Evolutionary conservation across 495 filamentous ascomycete species (phyloP).

Genomic region (Wilcoxina mikolae): DNA sequence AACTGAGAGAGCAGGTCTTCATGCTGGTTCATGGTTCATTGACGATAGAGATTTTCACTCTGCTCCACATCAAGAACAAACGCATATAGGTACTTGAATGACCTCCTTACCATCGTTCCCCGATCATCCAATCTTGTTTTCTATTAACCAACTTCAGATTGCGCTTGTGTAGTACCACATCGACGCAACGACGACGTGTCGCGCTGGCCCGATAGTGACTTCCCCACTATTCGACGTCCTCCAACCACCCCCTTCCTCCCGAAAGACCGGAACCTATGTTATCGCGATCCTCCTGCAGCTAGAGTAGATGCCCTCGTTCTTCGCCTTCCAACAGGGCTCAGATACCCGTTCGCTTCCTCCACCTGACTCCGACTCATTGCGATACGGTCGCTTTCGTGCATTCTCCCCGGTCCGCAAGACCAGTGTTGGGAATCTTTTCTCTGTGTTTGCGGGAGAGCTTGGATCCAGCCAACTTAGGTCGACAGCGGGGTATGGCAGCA

Average conservation of each 20-base stretch:
- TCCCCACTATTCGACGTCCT: no score
- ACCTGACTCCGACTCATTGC: conserved; percentile 37
- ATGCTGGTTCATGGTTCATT: no score
- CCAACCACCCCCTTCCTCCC: neutral
- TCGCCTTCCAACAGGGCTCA: conserved; percentile 47
- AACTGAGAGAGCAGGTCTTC: no score
- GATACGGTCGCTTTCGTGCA: conserved; percentile 44
- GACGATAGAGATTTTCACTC: no score
- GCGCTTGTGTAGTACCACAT: no score
- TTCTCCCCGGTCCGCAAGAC: conserved; percentile 32
- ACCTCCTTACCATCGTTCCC: no score
- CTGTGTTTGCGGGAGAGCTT: conserved; percentile 10
- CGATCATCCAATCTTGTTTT: no score
- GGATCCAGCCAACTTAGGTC: conserved; percentile 5
- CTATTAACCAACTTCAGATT: no score
- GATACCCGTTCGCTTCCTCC: conserved; percentile 35
- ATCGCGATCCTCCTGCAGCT: conserved; percentile 4
- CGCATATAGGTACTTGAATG: no score
- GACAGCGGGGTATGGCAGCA: conserved; percentile 23
- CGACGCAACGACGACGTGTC: no score
- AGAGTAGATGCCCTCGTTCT: conserved; percentile 40
- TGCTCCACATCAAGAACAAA: no score
- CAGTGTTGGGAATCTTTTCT: conserved; percentile 18
- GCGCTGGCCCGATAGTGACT: no score
- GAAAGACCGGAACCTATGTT: neutral